phyloP scores from a whole-genome alignment of 169 alveolate genomes.

The Plasmodium gonderi region DNA sequence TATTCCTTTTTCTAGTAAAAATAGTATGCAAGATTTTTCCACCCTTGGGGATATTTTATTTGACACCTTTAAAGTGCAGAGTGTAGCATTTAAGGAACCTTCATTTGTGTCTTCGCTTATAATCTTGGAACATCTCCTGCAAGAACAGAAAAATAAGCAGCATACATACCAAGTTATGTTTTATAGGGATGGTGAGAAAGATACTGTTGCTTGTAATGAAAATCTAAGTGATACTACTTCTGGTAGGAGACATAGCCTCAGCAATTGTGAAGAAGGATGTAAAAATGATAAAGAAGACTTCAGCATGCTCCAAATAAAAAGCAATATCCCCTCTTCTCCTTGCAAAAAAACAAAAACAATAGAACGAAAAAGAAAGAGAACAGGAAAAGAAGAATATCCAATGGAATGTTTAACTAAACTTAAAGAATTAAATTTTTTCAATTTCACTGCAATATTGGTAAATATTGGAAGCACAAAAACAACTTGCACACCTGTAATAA shows the following conservation, averaged over 20 bases:
- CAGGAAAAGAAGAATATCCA: constrained; percentile 6
- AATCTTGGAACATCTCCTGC: constrained; percentile 17
- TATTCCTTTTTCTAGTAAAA: constrained; percentile 67
- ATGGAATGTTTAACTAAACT: constrained; percentile 18
- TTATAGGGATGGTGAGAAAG: constrained; percentile 30
- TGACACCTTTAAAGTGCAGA: constrained; percentile 59
- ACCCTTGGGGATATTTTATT: constrained; percentile 63
- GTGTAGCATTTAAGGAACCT: constrained; percentile 49
- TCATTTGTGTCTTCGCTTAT: constrained; percentile 62
- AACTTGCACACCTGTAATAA: constrained; percentile 58
- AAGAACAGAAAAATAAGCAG: neutral
- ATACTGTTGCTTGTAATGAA: neutral
- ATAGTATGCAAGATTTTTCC: constrained; percentile 50
- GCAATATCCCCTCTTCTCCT: too few relatives aligned
- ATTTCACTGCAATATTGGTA: constrained; percentile 52
- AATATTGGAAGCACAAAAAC: constrained; percentile 68
- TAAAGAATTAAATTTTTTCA: constrained; percentile 19
- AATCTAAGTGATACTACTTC: too few relatives aligned
- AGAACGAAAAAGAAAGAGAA: neutral
- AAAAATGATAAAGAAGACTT: neutral
- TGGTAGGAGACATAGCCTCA: too few relatives aligned
- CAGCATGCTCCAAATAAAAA: neutral
- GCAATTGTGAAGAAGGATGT: neutral
- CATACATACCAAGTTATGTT: neutral
- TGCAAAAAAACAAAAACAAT: neutral